These are phyloP conservation scores for Byssoonygena ceratinophila DNA, from an alignment of 2,329 filamentous ascomycete species.

Conservation along the genomic window DNA sequence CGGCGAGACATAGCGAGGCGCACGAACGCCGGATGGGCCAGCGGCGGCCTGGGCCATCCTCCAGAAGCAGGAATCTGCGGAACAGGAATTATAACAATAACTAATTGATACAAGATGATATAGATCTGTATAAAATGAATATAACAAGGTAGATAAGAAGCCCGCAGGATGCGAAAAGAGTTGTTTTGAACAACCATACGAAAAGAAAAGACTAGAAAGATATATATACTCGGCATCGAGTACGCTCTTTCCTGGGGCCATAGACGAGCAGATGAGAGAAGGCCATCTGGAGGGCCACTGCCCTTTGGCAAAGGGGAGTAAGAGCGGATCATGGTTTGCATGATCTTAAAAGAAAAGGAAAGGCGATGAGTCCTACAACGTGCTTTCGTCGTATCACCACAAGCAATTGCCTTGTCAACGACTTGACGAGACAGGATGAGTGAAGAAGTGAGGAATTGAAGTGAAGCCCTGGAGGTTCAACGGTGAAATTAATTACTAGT, in stretches of 20 bases:
- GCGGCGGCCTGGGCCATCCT: not conserved
- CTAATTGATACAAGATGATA: not conserved
- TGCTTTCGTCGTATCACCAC: not conserved
- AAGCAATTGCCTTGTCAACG: not conserved
- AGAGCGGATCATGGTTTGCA: not conserved
- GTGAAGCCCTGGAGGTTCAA: no score
- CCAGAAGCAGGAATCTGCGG: no score
- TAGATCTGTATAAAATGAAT: not conserved
- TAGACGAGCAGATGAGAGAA: not conserved
- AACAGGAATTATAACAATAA: not conserved
- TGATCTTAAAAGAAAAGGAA: not conserved
- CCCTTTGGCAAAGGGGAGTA: not conserved
- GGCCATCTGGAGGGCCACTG: not conserved
- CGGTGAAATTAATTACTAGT: not conserved
- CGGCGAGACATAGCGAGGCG: not conserved
- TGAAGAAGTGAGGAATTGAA: no score
- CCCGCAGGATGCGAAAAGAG: not conserved
- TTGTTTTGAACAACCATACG: not conserved
- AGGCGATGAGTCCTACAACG: not conserved
- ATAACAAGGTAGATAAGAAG: not conserved
- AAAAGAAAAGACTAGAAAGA: not conserved
- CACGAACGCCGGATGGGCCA: not conserved
- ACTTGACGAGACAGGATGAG: no score
- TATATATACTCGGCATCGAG: not conserved
- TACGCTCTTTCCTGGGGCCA: not conserved